Evolutionary conservation across 2,329 filamentous ascomycete species (phyloP).

Genomic region (Claviceps africana): DNA sequence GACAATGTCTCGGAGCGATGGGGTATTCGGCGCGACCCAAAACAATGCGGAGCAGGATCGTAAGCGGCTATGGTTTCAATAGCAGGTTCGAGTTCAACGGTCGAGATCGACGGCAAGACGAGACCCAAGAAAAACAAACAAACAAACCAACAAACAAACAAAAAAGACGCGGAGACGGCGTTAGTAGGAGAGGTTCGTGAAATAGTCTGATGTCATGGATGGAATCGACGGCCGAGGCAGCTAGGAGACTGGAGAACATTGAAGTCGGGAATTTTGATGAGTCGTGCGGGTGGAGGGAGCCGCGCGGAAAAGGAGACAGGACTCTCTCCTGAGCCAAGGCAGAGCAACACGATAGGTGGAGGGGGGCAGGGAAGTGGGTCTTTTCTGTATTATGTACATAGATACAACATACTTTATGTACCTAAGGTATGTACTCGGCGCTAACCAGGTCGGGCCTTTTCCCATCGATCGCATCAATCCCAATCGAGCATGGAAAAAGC

Average conservation of each 20-base stretch:
- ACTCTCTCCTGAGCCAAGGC: background rate
- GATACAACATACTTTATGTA: too few species aligned
- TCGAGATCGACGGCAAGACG: background rate
- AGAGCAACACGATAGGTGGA: background rate
- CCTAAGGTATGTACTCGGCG: background rate
- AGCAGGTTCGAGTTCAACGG: background rate
- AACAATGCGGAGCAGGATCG: background rate
- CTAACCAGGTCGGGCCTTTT: background rate
- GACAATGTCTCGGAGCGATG: background rate
- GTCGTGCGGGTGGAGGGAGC: background rate
- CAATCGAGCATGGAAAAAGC: background rate
- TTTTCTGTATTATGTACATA: too few species aligned
- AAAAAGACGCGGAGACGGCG: background rate
- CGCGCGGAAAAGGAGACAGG: constrained; percentile 1
- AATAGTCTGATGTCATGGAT: background rate
- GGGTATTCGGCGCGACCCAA: background rate
- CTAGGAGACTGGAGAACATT: background rate
- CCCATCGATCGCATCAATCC: background rate
- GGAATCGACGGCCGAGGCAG: background rate
- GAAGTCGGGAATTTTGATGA: background rate
- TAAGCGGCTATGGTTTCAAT: background rate
- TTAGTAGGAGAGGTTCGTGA: background rate
- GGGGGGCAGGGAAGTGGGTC: background rate
- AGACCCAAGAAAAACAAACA: background rate
- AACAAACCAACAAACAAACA: background rate